Base-by-base conservation (phyloP, 2,329 filamentous ascomycete species). In the Allantophomopsis cytisporea region DNA sequence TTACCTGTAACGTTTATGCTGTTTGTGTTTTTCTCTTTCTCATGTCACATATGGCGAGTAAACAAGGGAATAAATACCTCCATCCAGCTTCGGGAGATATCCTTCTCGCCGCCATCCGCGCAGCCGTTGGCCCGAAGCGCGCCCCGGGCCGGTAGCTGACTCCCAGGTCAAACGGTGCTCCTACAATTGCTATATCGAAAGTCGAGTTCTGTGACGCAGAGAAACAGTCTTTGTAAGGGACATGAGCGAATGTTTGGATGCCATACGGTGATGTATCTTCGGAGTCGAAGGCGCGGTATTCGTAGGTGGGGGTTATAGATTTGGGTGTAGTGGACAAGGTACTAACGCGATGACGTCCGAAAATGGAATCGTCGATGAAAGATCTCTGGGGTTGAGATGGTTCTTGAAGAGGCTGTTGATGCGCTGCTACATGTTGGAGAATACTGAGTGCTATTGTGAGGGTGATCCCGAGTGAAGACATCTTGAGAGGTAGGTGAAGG, bases 111-210 rank as follows among this genome's bases (percentile, higher is more conserved):
- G 48, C 52, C 40, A 52, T 47, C 12, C 52, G 39, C 10, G 48
- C 51, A 23, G 48, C 52, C 47, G 50, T 52, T 2, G 52, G 52
- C 7, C 52, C 52, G 41, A 54, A 54, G 38, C 52, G 46, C 14
- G 50, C 48, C 10, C 52, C 52, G 8, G 52, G 50, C 33, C 52
- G 40, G 45, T 54, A 55, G 1, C 49, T 44, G 2, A 54, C 51
- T 4, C 51, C 51, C 1, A 54, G 41, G 42, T 54, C 52, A 39
- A 54, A 54, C 4, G 52, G 51, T 41, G 53, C 50, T 4, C 52
- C 52, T 11, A 54, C 47, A 17, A 54, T 51, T 1, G 48, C 52
- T 39, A 54, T 52, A 38, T 54, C 52, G 39, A 54, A 54, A n/a
- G 48, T 47, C 7, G 41, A 44, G 35, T 42, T 48, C 20, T 39